A percentile compares a stretch with the other conserved stretches of the same genome.
Evolutionary conservation across 495 filamentous ascomycete genomes (phyloP).

Genomic region (Acidiella bohemica): DNA sequence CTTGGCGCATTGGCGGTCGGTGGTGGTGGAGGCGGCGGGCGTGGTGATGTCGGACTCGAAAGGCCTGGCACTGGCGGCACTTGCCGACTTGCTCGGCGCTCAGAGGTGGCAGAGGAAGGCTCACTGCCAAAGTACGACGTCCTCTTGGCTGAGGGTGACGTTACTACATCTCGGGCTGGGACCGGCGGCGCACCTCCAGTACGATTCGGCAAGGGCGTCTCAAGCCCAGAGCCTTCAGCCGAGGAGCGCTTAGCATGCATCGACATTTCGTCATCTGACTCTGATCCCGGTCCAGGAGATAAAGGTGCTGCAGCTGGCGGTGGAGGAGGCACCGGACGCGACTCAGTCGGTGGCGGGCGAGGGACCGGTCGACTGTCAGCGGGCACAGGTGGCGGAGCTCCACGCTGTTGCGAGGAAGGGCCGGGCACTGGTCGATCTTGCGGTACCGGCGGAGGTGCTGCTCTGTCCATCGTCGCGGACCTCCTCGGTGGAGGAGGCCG

Average conservation of each 20-base stretch:
- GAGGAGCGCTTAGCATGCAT: conserved; percentile 40
- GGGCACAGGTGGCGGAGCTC: conserved; percentile 32
- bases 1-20: conserved; percentile 40
- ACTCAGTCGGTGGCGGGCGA: conserved; percentile 18
- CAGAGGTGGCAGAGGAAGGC: conserved; percentile 19
- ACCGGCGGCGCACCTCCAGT: conserved; percentile 29
- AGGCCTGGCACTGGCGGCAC: conserved; percentile 30
- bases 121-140: conserved; percentile 21
- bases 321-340: conserved; percentile 40
- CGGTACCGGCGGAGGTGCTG: conserved; percentile 35
- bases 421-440: conserved; percentile 36
- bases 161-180: conserved; percentile 22
- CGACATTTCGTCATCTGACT: conserved; percentile 91
- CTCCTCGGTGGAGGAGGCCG: conserved; percentile 27
- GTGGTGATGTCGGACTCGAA: conserved; percentile 35
- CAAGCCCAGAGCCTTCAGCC: conserved; percentile 32
- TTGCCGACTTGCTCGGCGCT: conserved; percentile 37
- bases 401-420: neutral
- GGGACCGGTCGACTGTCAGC: conserved; percentile 43
- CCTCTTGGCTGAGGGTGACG: conserved; percentile 22
- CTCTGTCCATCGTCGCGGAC: conserved; percentile 29
- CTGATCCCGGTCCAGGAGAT: conserved; percentile 67
- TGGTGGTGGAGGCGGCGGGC: conserved; percentile 74
- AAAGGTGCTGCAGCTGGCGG: conserved; percentile 45
- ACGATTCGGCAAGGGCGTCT: conserved; percentile 30